phyloP scores from a whole-genome alignment of 768 basidiomycete genomes.

The Leccinum fibrillosum region DNA sequence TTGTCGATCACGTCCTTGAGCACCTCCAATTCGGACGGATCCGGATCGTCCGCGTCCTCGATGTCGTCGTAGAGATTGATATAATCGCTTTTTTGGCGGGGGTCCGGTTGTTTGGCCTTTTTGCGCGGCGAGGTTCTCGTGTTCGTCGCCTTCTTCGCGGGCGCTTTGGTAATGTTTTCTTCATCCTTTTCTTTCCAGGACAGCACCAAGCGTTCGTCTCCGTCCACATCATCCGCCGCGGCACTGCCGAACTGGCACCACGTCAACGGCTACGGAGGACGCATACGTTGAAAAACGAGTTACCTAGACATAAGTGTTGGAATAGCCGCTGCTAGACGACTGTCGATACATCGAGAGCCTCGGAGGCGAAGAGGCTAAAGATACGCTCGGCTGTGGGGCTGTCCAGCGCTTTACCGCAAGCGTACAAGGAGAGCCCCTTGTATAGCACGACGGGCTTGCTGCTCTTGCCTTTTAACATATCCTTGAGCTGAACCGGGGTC shows the following conservation, averaged over 20 bases:
- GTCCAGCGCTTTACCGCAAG: conserved; percentile 47
- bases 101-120: conserved; percentile 23
- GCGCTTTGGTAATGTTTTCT: not conserved
- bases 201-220: conserved; percentile 14
- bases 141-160: conserved; percentile 7
- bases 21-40: too few species aligned
- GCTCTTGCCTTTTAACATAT: conserved; percentile 68
- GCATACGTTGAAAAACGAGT: not conserved
- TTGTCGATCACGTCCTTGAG: too few species aligned
- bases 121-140: conserved; percentile 8
- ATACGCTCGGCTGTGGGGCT: conserved; percentile 62
- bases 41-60: conserved; percentile 8
- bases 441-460: conserved; percentile 39
- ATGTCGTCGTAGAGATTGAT: conserved; percentile 29
- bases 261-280: not conserved
- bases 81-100: not conserved
- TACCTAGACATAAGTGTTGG: conserved; percentile 53
- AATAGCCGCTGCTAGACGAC: conserved; percentile 44
- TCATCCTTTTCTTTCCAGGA: conserved; percentile 29
- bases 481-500: conserved; percentile 25
- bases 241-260: conserved; percentile 15
- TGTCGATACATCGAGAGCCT: conserved; percentile 47
- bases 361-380: conserved; percentile 51
- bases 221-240: conserved; percentile 7
- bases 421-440: conserved; percentile 51